These are phyloP conservation scores for Vaccinium myrtillus DNA, from an alignment of 148 eudicot species.

Conservation along the genomic window DNA sequence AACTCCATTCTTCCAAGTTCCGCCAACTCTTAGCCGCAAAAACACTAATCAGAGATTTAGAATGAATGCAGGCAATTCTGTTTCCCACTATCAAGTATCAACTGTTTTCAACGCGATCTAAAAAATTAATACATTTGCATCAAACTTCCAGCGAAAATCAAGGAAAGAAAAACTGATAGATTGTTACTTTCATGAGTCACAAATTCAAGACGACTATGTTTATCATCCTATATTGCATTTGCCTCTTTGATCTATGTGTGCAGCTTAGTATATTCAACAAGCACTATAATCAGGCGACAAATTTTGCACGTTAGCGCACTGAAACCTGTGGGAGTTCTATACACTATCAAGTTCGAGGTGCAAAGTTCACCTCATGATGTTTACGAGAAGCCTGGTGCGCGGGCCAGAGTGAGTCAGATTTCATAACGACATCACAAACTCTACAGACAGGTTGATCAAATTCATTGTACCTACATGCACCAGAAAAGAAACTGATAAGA, in stretches of 20 bases:
- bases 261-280: not conserved
- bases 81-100: not conserved
- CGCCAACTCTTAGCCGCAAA: not conserved
- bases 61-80: not conserved
- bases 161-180: not conserved
- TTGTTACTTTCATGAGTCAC: not conserved
- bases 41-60: not conserved
- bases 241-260: not conserved
- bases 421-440: slow-evolving; percentile 73
- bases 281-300: not conserved
- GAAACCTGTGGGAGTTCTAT: not conserved
- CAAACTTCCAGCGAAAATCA: not conserved
- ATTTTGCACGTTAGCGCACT: not conserved
- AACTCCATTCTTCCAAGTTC: not conserved
- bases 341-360: not conserved
- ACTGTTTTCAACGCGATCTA: not conserved
- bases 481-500: slow-evolving; percentile 6
- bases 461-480: slow-evolving; percentile 75
- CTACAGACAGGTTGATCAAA: slow-evolving; percentile 82
- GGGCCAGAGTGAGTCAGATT: slow-evolving; percentile 82
- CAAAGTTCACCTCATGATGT: slow-evolving; percentile 73
- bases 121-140: not conserved
- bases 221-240: not conserved
- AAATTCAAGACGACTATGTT: not conserved
- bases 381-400: slow-evolving; percentile 87